These are phyloP conservation scores for Dictyostelium intermedium DNA, from an alignment of 78 protist species.

Conservation along the genomic window DNA sequence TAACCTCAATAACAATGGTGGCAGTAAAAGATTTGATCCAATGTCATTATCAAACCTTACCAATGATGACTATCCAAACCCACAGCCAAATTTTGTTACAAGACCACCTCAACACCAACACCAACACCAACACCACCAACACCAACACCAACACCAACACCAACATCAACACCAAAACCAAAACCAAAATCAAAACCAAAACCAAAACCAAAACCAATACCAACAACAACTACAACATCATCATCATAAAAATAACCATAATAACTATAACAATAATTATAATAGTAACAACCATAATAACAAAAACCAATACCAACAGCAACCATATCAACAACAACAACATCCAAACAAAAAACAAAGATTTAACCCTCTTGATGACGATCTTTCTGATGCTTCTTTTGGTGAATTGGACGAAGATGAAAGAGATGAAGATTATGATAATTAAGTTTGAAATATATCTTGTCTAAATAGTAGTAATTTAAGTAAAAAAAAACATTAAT, in stretches of 20 bases:
- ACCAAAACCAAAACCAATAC: not conserved
- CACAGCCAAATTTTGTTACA: not conserved
- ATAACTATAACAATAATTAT: not conserved
- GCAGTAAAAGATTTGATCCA: constrained; percentile 6
- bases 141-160: not conserved
- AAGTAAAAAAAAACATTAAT: not conserved
- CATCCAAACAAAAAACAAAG: not conserved
- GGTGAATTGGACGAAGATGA: constrained; percentile 1
- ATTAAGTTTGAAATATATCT: not conserved
- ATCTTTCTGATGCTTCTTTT: not conserved
- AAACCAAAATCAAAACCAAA: not conserved
- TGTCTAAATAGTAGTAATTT: not conserved
- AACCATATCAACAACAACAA: not conserved
- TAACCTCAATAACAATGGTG: not conserved
- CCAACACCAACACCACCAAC: not conserved
- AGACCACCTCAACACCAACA: not conserved
- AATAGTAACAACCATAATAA: not conserved
- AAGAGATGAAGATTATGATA: not conserved
- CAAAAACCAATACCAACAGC: not conserved
- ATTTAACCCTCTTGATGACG: not conserved
- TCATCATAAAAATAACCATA: not conserved
- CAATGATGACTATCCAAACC: constrained; percentile 3
- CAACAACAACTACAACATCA: not conserved
- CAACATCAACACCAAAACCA: not conserved
- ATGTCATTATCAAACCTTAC: constrained; percentile 62